Evolutionary conservation across 306 rosid genomes (phyloP), one percentile per base, ranked within the genome.

Genomic region (Dryas alaskensis): DNA sequence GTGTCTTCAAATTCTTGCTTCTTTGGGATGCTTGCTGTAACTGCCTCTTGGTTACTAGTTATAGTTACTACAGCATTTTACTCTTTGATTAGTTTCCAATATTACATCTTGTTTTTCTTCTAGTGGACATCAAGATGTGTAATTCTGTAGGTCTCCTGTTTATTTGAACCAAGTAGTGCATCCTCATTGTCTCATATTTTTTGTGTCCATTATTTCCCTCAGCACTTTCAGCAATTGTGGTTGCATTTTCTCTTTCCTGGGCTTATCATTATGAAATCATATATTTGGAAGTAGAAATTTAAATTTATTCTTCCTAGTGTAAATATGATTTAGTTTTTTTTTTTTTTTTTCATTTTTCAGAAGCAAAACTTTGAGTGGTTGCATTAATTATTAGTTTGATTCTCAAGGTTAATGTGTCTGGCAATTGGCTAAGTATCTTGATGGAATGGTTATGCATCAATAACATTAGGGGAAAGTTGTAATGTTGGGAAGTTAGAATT

Each of bases 1-100:
- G 63, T 27, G n/a, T 50, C 14, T 64, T 64, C n/a, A 58, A 57
- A 9, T 52, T 64, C 11, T 59, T 70, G 76, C 68, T 73, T 48
- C 14, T 58, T 70, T 31, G 59, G 75, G 37, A 80, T 77, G 3
- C 47, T 54, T 75, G 66, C 22, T 37, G 25, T 73, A 5, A 60
- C 42, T 7, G 19, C 7, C 53, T 2, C 12, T 5, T 25, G n/a
- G 42, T 27, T n/a, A 22, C 22, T 22, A 22, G 22, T 22, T 22
- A 22, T 22, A 22, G 22, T 22, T 22, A 2, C 46, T 54, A 40
- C 39, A 70, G 50, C 10, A 8, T n/a, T 64, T 64, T 52, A 52
- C 25, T n/a, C 2, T 10, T 10, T 64, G 37, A 31, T 64, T 43
- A 43, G 2, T 64, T 64, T 4, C 43, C 13, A 54, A 22, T 9